Base-by-base conservation (phyloP, 768 basidiomycete species). In the Pleurotus djamor region DNA sequence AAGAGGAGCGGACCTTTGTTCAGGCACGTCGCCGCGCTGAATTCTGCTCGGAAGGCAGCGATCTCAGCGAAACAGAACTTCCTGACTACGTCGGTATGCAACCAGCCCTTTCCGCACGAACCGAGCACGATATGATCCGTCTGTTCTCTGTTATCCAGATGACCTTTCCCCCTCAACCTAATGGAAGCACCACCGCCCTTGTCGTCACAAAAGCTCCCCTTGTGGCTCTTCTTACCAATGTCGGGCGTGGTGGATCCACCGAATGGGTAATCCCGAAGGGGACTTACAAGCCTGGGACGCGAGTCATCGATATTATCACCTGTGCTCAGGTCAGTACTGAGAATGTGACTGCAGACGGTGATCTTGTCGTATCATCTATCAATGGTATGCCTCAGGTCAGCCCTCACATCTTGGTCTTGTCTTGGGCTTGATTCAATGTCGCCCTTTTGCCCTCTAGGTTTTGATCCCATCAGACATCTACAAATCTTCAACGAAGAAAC, bases 161-260 rank as follows among this genome's bases (percentile, higher is more conserved):
- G 65, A 71, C 74, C 52, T 82, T 85, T 66, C 67, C 82, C 52
- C 59, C 69, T 4, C 74, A 79, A 21, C 61, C 74, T 33, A 68
- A 76, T 35, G 36, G 21, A 12, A 56, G 32, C 7, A 60, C 72
- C 4, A 72, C 76, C 52, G 70, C 76, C 0, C 67, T 87, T 34
- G 80, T 74, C 1, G 66, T 86, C 37, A 83, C 75, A 38, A 87
- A 87, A 63, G 76, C 78, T 0, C 85, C 86, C 0, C 68, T 88
- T 61, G 76, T 86, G 47, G 71, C 81, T 5, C 77, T 87, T 34
- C 66, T 87, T 61, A 81, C 86, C 4, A 87, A 87, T 69, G 66
- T 72, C 38, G 86, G 85, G 35, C 74, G 66, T 54, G 60, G 66
- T 49, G 71, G 72, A n/a, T 65, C 70, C 12, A 67, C 70, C 28